These are phyloP conservation scores for Dendrocalamus sinicus DNA, from an alignment of 176 grass and related monocot species.

Conservation along the genomic window DNA sequence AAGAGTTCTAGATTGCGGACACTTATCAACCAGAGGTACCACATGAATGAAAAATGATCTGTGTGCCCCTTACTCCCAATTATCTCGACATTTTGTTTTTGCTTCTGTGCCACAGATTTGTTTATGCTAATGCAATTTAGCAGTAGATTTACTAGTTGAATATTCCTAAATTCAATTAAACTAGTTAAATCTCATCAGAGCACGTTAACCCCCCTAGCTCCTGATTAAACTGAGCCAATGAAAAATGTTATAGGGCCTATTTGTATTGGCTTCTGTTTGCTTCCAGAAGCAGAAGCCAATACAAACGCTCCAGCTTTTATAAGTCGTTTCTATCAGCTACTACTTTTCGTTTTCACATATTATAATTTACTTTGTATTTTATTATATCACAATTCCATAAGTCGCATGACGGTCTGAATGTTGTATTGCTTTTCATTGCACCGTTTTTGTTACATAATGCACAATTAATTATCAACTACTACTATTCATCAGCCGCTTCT, in stretches of 20 bases:
- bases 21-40: slow-evolving; percentile 96
- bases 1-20: slow-evolving; percentile 96
- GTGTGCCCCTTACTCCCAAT: background rate
- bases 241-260: background rate
- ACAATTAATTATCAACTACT: no score
- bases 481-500: no score
- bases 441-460: no score
- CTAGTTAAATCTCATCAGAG: slow-evolving; percentile 16
- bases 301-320: no score
- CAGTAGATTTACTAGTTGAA: slow-evolving; percentile 5
- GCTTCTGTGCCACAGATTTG: background rate
- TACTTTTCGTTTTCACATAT: no score
- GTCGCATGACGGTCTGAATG: no score
- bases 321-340: no score
- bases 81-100: slow-evolving; percentile 19
- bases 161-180: background rate
- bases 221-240: background rate
- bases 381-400: no score
- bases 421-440: no score
- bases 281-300: no score
- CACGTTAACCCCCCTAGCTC: background rate
- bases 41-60: background rate
- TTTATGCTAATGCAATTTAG: background rate
- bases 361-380: background rate
- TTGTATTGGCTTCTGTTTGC: no score